Conservation (phyloP, 2,329 filamentous ascomycete genomes). For the Microdochium trichocladiopsis region DNA sequence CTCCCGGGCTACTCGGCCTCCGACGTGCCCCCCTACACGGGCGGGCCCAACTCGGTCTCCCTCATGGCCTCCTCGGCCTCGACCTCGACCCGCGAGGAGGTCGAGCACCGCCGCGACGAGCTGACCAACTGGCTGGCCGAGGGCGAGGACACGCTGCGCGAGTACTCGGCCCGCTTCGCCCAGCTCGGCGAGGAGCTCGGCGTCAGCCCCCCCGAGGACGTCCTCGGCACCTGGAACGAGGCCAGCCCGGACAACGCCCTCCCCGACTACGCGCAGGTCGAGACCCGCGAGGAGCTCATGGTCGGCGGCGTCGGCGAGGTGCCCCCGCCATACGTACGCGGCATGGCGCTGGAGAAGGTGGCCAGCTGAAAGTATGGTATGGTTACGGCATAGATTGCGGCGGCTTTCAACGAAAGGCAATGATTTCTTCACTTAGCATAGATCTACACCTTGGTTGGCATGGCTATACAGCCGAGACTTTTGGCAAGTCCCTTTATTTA, state of each 20-base stretch:
- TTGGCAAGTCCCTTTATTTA: too few relatives aligned
- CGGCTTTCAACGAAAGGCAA: too few relatives aligned
- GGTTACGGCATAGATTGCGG: too few relatives aligned
- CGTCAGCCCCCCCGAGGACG: slow-evolving; percentile 14
- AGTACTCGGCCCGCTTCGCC: slow-evolving; percentile 20
- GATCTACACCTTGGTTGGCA: too few relatives aligned
- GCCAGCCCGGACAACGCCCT: slow-evolving; percentile 20
- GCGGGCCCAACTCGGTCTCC: slow-evolving; percentile 13
- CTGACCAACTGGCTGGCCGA: slow-evolving; percentile 18
- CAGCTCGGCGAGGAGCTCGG: slow-evolving; percentile 17
- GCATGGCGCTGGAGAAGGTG: slow-evolving; percentile 1
- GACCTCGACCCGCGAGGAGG: slow-evolving; percentile 15
- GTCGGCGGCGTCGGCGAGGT: slow-evolving; percentile 21
- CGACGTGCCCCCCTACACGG: slow-evolving; percentile 17
- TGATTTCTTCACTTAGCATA: too few relatives aligned
- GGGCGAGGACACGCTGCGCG: slow-evolving; percentile 20
- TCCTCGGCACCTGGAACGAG: slow-evolving; percentile 21
- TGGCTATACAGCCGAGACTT: too few relatives aligned
- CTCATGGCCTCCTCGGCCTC: slow-evolving; percentile 4
- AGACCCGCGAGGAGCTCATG: slow-evolving; percentile 20
- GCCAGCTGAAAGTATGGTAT: not conserved
- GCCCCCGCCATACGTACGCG: slow-evolving; percentile 14
- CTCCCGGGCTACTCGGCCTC: slow-evolving; percentile 17
- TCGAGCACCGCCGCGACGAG: slow-evolving; percentile 15
- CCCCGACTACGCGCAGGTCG: slow-evolving; percentile 17